phyloP scores from a whole-genome alignment of 257 asterid species.

The Pogostemon cablin region DNA sequence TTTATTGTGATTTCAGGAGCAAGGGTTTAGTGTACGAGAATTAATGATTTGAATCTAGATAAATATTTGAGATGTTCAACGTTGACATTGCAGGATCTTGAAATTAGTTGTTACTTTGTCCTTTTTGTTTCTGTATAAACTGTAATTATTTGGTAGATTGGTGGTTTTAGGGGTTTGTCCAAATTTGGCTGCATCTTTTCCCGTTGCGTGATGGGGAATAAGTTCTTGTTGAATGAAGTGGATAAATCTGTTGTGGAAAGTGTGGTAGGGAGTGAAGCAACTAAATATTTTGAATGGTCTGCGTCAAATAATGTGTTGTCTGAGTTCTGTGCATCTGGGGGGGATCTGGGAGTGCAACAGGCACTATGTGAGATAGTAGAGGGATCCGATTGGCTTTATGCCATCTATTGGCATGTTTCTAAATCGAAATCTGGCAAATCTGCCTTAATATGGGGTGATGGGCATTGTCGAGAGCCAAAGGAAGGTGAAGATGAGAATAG shows the following conservation, averaged over 20 bases:
- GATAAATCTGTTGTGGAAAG: constrained; percentile 63
- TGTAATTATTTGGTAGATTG: neutral
- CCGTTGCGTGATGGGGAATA: constrained; percentile 57
- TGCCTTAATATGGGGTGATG: constrained; percentile 95
- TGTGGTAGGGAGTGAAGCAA: constrained; percentile 74
- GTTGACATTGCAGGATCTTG: constrained; percentile 10
- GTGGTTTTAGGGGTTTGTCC: constrained; percentile 8
- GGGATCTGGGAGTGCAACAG: constrained; percentile 75
- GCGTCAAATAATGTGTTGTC: constrained; percentile 70
- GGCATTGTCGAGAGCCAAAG: constrained; percentile 65
- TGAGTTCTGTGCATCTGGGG: constrained; percentile 68
- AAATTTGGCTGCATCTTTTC: neutral
- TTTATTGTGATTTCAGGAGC: constrained; percentile 6
- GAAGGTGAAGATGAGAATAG: constrained; percentile 41
- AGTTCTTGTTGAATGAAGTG: constrained; percentile 60
- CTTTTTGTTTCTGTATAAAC: too few relatives aligned
- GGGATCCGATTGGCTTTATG: constrained; percentile 84
- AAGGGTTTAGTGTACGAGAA: constrained; percentile 16
- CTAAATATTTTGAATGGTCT: constrained; percentile 74
- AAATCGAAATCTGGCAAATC: constrained; percentile 92
- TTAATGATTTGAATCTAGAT: neutral
- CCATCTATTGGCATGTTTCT: constrained; percentile 94
- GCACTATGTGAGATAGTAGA: constrained; percentile 69
- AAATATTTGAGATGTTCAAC: neutral
- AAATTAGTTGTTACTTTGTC: neutral